phyloP scores from a whole-genome alignment of 192 early-diverging fungal genomes.

The Backusella circina region DNA sequence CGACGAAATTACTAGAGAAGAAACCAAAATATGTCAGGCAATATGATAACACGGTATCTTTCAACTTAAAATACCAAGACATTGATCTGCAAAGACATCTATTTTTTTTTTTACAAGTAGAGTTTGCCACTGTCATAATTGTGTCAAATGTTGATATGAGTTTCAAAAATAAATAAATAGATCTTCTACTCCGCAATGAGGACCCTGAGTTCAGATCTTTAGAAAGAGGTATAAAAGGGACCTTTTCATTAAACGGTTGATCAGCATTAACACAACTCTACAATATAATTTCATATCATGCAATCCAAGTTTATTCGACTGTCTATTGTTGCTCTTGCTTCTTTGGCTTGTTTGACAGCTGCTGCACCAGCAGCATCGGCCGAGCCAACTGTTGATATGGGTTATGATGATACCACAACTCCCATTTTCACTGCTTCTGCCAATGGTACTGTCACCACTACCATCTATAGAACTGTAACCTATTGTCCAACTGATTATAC shows the following conservation, averaged over 20 bases:
- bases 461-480: neutral
- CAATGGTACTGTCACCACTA: neutral
- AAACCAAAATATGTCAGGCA: too few species aligned
- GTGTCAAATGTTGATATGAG: neutral
- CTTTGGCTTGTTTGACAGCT: neutral
- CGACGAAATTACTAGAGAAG: slow-evolving; percentile 1
- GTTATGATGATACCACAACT: neutral
- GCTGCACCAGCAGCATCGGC: neutral
- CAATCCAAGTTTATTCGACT: neutral
- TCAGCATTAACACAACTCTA: neutral
- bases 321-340: neutral
- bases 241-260: neutral
- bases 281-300: neutral
- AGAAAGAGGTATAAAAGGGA: neutral
- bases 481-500: neutral
- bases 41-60: too few species aligned
- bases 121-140: neutral
- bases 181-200: neutral
- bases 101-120: neutral
- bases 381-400: neutral
- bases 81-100: too few species aligned
- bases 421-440: neutral
- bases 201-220: neutral
- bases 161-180: neutral
- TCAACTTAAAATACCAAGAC: too few species aligned